Evolutionary conservation across 2,329 filamentous ascomycete genomes (phyloP).

Genomic region (Arthrinium puccinioides): DNA sequence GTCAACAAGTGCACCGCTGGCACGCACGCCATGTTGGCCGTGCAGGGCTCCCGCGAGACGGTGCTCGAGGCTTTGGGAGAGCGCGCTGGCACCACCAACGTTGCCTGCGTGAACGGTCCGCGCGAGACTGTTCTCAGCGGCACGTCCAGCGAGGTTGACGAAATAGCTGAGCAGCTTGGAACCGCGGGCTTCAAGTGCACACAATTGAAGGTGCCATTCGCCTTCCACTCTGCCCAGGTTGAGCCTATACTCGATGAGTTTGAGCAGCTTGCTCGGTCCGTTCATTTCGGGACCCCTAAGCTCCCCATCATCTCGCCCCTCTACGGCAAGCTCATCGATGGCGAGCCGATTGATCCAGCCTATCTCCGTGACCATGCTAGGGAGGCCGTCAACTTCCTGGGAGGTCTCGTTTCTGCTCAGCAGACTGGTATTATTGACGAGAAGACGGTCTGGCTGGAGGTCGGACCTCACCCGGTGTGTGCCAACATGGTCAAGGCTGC

Average conservation of each 20-base stretch:
- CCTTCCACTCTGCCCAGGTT: slow-evolving; percentile 60
- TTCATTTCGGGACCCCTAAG: slow-evolving; percentile 47
- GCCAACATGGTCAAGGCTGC: slow-evolving; percentile 61
- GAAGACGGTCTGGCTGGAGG: slow-evolving; percentile 63
- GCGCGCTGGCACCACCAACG: slow-evolving; percentile 30
- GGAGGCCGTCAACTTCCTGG: slow-evolving; percentile 62
- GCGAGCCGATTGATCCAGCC: slow-evolving; percentile 46
- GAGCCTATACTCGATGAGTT: slow-evolving; percentile 56
- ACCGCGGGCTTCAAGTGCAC: slow-evolving; percentile 51
- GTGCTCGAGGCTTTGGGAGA: slow-evolving; percentile 44
- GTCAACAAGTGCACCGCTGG: slow-evolving; percentile 56
- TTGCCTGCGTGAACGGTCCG: slow-evolving; percentile 70
- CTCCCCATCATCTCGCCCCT: slow-evolving; percentile 64
- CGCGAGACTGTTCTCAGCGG: slow-evolving; percentile 68
- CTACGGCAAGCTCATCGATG: slow-evolving; percentile 52
- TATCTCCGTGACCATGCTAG: slow-evolving; percentile 62
- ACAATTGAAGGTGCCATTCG: slow-evolving; percentile 58
- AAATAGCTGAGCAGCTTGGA: slow-evolving; percentile 32
- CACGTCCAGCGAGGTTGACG: slow-evolving; percentile 29
- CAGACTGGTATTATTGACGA: slow-evolving; percentile 53
- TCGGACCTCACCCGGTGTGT: slow-evolving; percentile 68
- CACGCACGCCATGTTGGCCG: slow-evolving; percentile 54
- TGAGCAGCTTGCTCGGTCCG: slow-evolving; percentile 42
- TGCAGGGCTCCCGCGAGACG: slow-evolving; percentile 40
- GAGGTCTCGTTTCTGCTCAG: slow-evolving; percentile 52